Percentiles rank a stretch among this genome's conserved stretches.
These are phyloP conservation scores for Coniella vitis DNA, from an alignment of 2,329 filamentous ascomycete genomes.

Conservation along the genomic window DNA sequence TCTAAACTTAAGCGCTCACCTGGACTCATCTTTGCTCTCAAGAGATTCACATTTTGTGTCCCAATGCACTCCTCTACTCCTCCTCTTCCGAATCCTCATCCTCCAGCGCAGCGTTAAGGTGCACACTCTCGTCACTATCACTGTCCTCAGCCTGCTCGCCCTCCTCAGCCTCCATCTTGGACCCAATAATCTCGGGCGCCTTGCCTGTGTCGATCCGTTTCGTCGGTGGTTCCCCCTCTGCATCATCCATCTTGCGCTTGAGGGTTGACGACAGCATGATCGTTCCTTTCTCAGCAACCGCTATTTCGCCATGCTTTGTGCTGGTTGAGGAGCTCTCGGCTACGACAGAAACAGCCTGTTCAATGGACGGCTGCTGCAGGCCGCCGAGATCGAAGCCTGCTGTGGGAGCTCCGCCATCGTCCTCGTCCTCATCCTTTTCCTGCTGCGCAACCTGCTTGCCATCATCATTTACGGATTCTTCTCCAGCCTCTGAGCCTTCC, in stretches of 20 bases:
- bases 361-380: not conserved
- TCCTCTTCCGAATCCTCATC: constrained; percentile 42
- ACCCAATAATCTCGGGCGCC: constrained; percentile 11
- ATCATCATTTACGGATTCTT: constrained; percentile 23
- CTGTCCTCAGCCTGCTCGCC: constrained; percentile 26
- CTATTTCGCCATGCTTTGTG: not conserved
- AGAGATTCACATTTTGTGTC: too few species aligned
- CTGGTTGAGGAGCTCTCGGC: not conserved
- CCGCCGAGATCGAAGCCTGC: constrained; percentile 9
- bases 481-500: constrained; percentile 28
- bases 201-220: constrained; percentile 18
- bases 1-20: too few species aligned
- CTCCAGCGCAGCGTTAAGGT: constrained; percentile 54
- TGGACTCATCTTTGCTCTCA: too few species aligned
- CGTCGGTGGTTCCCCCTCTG: constrained; percentile 26
- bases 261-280: constrained; percentile 21
- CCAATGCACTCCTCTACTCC: too few species aligned
- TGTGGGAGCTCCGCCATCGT: constrained; percentile 10
- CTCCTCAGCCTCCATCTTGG: constrained; percentile 7
- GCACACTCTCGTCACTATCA: constrained; percentile 48
- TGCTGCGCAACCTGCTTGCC: constrained; percentile 23
- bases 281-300: not conserved
- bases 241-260: constrained; percentile 38
- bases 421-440: constrained; percentile 18
- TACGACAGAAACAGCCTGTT: constrained; percentile 1